Evolutionary conservation across 2,329 filamentous ascomycete species (phyloP), one percentile per base, ranked within the genome.

Genomic region (Verticillium nonalfalfae): DNA sequence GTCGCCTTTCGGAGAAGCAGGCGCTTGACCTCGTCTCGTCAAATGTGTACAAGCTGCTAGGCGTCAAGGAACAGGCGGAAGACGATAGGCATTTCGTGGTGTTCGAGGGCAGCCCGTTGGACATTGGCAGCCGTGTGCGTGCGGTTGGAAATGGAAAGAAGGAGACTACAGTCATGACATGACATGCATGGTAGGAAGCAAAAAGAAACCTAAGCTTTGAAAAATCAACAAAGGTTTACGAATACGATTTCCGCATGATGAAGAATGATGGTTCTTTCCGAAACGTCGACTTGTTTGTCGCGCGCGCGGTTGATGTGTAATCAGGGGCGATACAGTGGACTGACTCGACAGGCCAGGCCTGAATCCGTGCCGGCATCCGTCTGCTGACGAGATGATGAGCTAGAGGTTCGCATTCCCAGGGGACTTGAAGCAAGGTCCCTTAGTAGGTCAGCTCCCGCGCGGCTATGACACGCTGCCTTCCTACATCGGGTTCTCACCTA

Each of bases 51-150:
- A 78, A 80, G 64, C 79, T 89, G 11, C 71, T 90, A 13, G 85
- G 85, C 0, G 65, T 83, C 1, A 66, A 77, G 50, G 68, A 71
- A 60, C 65, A 64, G 1, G 67, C 62, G 55, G 18, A 66, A 39
- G 10, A 21, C 45, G 45, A 21, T 10, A 66, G 75, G 0, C 81
- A 89, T 64, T 90, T 88, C 73, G 78, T 88, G 3, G 77, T 90
- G 6, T 85, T 79, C 59, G 86, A 90, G 69, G 86, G 86, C 0
- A 85, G 77, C 66, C 87, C 87, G 21, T 68, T 90, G 63, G 79
- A 86, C 66, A 83, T 88, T 68, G 82, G 81, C 4, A 79, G 79
- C 6, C 73, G 81, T 57, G 78, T 89, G 55, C 79, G 79, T 68
- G 85, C 79, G 11, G 80, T 87, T 14, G 79, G 77, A 7, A 76